A percentile compares a stretch with the other conserved stretches of the same genome.
phyloP scores from a whole-genome alignment of 768 basidiomycete genomes.

The Hericium erinaceus region DNA sequence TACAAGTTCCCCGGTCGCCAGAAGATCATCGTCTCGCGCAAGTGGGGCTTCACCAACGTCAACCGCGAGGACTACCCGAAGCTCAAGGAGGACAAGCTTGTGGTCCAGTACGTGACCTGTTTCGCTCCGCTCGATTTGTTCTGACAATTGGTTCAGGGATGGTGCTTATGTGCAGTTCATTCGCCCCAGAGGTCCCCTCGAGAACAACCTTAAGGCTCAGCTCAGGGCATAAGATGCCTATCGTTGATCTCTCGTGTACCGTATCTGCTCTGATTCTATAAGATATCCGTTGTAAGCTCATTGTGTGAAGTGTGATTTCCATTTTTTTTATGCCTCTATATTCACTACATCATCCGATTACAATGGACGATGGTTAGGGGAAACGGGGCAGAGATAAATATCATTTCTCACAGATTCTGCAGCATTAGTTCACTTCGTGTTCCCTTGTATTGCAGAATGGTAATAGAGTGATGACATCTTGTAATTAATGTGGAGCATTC shows the following conservation, averaged over 20 bases:
- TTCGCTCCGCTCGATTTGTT: neutral
- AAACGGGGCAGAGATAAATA: constrained; percentile 67
- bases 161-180: constrained; percentile 95
- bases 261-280: neutral
- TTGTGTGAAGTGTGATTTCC: neutral
- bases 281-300: neutral
- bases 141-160: constrained; percentile 45
- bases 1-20: constrained; percentile 99
- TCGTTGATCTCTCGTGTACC: neutral
- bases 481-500: too few species aligned
- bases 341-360: constrained; percentile 64
- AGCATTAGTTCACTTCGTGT: too few species aligned
- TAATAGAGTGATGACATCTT: too few species aligned
- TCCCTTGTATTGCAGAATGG: too few species aligned
- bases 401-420: constrained; percentile 4
- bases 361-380: constrained; percentile 65
- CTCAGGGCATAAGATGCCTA: constrained; percentile 49
- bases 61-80: constrained; percentile 80
- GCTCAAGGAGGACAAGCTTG: constrained; percentile 85
- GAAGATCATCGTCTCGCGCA: constrained; percentile 94
- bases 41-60: constrained; percentile 98
- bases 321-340: constrained; percentile 28
- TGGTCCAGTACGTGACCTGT: constrained; percentile 60
- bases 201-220: constrained; percentile 78
- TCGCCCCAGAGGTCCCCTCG: constrained; percentile 76